Percentiles rank a stretch among this genome's conserved stretches.
Evolutionary conservation across 106 monocot genomes (phyloP).

Genomic region (Gastrodia elata): DNA sequence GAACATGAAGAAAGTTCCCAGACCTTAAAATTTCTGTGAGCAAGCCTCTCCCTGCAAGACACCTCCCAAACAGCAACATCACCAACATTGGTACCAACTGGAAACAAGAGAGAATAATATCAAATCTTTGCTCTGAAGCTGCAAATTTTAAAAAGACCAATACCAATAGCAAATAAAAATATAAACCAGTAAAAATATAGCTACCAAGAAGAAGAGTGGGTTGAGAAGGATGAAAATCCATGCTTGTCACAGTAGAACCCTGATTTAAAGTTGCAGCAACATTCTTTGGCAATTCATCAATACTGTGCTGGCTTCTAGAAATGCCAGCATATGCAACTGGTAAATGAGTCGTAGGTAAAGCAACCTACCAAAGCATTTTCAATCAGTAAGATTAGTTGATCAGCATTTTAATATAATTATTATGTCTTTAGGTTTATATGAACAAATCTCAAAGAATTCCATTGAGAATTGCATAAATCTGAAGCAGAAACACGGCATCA

Average conservation of each 20-base stretch:
- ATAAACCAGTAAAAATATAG: background rate
- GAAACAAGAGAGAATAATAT: constrained; percentile 9
- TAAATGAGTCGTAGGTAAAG: constrained; percentile 11
- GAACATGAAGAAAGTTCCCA: constrained; percentile 26
- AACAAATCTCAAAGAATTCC: background rate
- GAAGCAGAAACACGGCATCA: background rate
- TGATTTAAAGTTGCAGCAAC: constrained; percentile 25
- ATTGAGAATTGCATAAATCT: too few relatives aligned
- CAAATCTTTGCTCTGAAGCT: background rate
- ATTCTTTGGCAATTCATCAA: constrained; percentile 33
- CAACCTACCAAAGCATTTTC: constrained; percentile 14
- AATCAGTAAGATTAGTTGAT: background rate
- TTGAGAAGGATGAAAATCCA: constrained; percentile 49
- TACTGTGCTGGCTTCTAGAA: constrained; percentile 10
- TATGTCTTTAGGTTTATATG: background rate
- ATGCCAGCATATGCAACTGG: constrained; percentile 20
- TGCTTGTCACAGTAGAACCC: constrained; percentile 35
- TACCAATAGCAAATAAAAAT: background rate
- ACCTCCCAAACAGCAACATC: constrained; percentile 49
- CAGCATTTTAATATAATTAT: background rate
- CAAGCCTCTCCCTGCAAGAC: constrained; percentile 26
- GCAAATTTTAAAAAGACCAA: background rate
- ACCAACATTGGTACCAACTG: constrained; percentile 59
- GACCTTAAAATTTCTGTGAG: constrained; percentile 28
- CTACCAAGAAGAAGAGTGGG: constrained; percentile 37